Evolutionary conservation across 192 early-diverging fungal genomes (phyloP).

Genomic region (Physocladia obscura): DNA sequence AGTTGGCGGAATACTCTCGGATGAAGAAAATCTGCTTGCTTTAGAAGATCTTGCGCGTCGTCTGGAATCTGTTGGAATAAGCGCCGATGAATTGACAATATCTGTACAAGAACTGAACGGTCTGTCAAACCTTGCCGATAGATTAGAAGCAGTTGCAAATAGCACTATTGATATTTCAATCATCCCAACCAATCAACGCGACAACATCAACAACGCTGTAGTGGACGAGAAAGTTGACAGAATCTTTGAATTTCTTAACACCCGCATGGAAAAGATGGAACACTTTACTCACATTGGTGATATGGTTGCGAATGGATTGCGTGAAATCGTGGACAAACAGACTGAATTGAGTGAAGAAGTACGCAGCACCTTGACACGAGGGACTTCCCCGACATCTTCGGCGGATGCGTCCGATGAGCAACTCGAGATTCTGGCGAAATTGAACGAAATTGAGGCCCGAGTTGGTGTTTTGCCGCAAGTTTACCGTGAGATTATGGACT

Average conservation of each 20-base stretch:
- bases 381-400: neutral
- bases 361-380: neutral
- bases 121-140: neutral
- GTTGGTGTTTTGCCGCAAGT: constrained; percentile 7
- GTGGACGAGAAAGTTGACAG: neutral
- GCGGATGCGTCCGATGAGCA: neutral
- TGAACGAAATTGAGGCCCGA: constrained; percentile 1
- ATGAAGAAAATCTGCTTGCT: neutral
- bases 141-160: neutral
- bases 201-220: neutral
- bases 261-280: constrained; percentile 20
- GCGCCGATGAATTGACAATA: neutral
- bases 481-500: neutral
- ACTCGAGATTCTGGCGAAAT: neutral
- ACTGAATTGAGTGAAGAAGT: neutral
- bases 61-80: constrained; percentile 2
- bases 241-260: neutral
- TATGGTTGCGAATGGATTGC: neutral
- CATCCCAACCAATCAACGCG: too few species aligned
- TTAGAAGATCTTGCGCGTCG: constrained; percentile 4
- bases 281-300: neutral
- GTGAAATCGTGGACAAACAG: constrained; percentile 1
- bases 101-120: neutral
- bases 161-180: neutral
- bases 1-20: too few species aligned